Conservation (phyloP, 495 filamentous ascomycete genomes). For the Xylaria nigripes region DNA sequence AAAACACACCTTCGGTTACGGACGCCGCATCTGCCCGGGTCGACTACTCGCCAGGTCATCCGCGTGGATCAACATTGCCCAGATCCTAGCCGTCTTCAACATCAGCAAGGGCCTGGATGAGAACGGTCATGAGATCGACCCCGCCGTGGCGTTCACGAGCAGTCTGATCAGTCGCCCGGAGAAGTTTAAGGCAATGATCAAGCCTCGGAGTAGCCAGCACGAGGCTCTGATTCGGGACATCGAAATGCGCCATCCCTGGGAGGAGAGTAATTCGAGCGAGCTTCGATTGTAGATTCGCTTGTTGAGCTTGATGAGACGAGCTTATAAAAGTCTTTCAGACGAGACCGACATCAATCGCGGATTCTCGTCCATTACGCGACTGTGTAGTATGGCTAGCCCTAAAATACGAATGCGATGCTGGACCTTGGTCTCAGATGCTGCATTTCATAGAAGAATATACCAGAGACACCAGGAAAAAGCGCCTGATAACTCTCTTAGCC, state of each 20-base stretch:
- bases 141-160: constrained; percentile 12
- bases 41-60: constrained; percentile 37
- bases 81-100: constrained; percentile 32
- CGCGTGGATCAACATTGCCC: constrained; percentile 35
- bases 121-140: constrained; percentile 24
- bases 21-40: constrained; percentile 43
- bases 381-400: no score
- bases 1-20: constrained; percentile 40
- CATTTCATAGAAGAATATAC: no score
- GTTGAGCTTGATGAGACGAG: no score
- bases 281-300: no score
- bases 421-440: no score
- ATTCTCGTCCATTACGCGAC: no score
- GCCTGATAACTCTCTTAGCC: no score
- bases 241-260: constrained; percentile 34
- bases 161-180: constrained; percentile 24
- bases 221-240: constrained; percentile 20
- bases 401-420: no score
- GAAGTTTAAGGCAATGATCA: constrained; percentile 25
- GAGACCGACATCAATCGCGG: no score
- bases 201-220: constrained; percentile 19
- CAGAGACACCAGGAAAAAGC: no score
- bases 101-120: constrained; percentile 26
- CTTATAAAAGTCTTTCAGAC: no score
- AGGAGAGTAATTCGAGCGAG: constrained; percentile 27